Evolutionary conservation across 208 protist species (phyloP).

Genomic region (Leishmania tarentolae): DNA sequence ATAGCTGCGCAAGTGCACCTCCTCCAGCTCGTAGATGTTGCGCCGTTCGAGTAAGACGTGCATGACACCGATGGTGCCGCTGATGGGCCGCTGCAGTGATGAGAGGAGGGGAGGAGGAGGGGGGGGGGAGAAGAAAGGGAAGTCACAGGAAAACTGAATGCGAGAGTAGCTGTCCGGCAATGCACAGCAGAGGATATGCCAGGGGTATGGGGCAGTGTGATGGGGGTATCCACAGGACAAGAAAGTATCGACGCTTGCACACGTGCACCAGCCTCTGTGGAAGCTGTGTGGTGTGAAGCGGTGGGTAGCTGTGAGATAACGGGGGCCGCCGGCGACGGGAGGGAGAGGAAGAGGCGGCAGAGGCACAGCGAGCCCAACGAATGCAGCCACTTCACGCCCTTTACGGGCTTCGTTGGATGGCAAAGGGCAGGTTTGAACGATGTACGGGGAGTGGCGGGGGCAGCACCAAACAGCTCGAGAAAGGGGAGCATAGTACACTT

Average conservation of each 20-base stretch:
- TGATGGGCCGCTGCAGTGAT: neutral
- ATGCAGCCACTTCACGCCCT: neutral
- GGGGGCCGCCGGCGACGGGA: neutral
- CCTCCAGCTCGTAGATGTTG: conserved; percentile 18
- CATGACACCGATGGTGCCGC: conserved; percentile 2
- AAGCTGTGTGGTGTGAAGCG: neutral
- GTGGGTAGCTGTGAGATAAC: neutral
- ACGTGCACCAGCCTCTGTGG: neutral
- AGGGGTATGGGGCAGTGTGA: neutral
- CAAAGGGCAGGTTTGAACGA: neutral
- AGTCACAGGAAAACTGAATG: neutral
- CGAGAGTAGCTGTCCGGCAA: neutral
- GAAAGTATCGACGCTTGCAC: neutral
- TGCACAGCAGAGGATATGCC: neutral
- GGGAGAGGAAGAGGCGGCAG: neutral
- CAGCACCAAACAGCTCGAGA: no score
- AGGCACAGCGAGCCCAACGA: neutral
- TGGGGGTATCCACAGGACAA: neutral
- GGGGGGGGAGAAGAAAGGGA: neutral
- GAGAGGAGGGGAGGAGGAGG: neutral
- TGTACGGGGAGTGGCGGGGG: neutral
- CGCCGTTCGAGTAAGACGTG: conserved; percentile 20
- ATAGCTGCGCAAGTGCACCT: conserved; percentile 16
- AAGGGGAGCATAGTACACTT: no score
- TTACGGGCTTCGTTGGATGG: neutral